These are phyloP conservation scores for Russula dissimulans DNA, from an alignment of 768 basidiomycete species.

Conservation along the genomic window DNA sequence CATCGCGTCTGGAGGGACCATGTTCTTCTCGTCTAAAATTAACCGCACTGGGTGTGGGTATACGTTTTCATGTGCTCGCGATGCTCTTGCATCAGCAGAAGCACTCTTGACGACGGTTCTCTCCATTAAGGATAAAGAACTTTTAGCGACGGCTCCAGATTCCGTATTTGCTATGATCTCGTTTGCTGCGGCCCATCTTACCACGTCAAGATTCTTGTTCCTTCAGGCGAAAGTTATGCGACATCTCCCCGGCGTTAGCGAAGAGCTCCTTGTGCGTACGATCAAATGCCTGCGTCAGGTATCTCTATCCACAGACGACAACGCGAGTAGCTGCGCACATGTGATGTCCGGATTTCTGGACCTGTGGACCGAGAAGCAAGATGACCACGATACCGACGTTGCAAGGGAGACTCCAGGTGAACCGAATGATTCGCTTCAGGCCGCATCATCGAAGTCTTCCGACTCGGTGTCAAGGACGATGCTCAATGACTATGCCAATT, in stretches of 20 bases:
- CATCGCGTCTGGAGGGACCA: background rate
- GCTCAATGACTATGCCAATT: background rate
- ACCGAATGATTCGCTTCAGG: background rate
- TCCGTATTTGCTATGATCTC: slow-evolving; percentile 34
- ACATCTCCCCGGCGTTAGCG: slow-evolving; percentile 11
- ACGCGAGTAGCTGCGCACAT: slow-evolving; percentile 13
- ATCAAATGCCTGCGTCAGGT: slow-evolving; percentile 7
- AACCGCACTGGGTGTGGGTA: slow-evolving; percentile 20
- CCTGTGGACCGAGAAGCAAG: slow-evolving; percentile 8
- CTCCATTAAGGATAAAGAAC: slow-evolving; percentile 26
- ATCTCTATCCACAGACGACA: slow-evolving; percentile 12
- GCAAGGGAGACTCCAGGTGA: background rate
- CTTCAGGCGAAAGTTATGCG: slow-evolving; percentile 9
- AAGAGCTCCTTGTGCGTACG: slow-evolving; percentile 13
- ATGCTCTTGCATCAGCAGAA: slow-evolving; percentile 32
- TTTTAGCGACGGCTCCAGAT: slow-evolving; percentile 37
- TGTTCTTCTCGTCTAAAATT: slow-evolving; percentile 5
- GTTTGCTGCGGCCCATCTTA: slow-evolving; percentile 36
- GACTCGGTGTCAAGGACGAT: background rate
- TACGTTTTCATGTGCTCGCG: slow-evolving; percentile 31
- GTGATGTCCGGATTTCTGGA: slow-evolving; percentile 15
- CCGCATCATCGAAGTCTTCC: background rate
- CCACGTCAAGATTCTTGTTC: slow-evolving; percentile 32
- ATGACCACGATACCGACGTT: background rate
- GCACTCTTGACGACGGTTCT: slow-evolving; percentile 30